Conservation (phyloP, 768 basidiomycete genomes). For the Pluteus cervinus region DNA sequence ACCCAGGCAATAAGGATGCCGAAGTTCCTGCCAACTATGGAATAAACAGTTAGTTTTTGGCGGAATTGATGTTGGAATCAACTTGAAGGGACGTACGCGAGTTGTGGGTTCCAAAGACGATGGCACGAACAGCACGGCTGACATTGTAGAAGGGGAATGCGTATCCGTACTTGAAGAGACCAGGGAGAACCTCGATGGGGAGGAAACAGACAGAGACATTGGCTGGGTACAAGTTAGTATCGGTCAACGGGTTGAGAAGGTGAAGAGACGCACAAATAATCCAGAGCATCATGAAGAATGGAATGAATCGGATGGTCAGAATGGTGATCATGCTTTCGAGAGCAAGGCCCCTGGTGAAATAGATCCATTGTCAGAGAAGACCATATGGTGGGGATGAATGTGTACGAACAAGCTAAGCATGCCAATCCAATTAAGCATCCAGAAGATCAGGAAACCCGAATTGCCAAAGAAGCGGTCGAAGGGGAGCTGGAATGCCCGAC, state of each 20-base stretch:
- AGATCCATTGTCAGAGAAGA: neutral
- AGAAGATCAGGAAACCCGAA: slow-evolving; percentile 57
- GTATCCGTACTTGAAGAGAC: slow-evolving; percentile 60
- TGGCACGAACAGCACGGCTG: slow-evolving; percentile 48
- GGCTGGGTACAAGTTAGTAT: slow-evolving; percentile 21
- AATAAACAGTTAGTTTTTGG: neutral
- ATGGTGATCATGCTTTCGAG: slow-evolving; percentile 57
- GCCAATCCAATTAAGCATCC: slow-evolving; percentile 63
- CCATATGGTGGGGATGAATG: neutral
- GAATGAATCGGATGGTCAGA: slow-evolving; percentile 48
- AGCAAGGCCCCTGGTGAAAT: slow-evolving; percentile 45
- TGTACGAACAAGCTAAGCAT: slow-evolving; percentile 53
- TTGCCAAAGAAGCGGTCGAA: slow-evolving; percentile 45
- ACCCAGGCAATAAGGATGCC: slow-evolving; percentile 55
- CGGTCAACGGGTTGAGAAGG: neutral
- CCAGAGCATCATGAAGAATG: slow-evolving; percentile 64
- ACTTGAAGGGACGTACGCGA: slow-evolving; percentile 33
- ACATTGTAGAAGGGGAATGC: slow-evolving; percentile 72
- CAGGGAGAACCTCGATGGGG: slow-evolving; percentile 55
- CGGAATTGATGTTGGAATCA: neutral
- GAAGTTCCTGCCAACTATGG: slow-evolving; percentile 55
- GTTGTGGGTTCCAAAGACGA: slow-evolving; percentile 65
- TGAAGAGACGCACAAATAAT: slow-evolving; percentile 45
- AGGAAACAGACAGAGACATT: slow-evolving; percentile 57
- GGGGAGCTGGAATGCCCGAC: slow-evolving; percentile 54